Conservation (phyloP, 441 rosid species). For the Adansonia rubrostipa region DNA sequence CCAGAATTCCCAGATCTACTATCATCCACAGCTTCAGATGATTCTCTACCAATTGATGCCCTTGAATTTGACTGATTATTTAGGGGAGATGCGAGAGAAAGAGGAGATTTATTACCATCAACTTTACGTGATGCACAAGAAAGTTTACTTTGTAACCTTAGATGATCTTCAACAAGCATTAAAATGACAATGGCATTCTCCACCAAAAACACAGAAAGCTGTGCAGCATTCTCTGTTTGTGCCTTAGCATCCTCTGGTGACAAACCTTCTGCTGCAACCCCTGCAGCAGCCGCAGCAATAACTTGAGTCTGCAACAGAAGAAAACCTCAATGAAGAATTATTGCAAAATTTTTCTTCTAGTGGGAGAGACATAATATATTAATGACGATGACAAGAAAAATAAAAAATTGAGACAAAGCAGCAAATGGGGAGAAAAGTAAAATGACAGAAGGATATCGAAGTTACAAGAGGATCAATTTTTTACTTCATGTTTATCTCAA, state of each 20-base stretch:
- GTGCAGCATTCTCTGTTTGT: constrained; percentile 97
- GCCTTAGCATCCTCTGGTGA: constrained; percentile 86
- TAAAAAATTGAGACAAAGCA: neutral
- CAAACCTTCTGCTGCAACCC: constrained; percentile 99
- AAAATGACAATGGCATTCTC: constrained; percentile 99
- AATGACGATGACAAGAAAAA: constrained; percentile 17
- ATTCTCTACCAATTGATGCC: constrained; percentile 52
- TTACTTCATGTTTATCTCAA: constrained; percentile 2
- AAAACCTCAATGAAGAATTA: constrained; percentile 37
- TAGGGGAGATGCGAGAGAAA: constrained; percentile 70
- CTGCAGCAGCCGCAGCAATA: constrained; percentile 99
- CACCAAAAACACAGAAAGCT: constrained; percentile 96
- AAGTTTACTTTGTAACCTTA: constrained; percentile 95
- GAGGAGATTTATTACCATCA: constrained; percentile 79
- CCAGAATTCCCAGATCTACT: constrained; percentile 69
- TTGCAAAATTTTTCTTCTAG: constrained; percentile 24
- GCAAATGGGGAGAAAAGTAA: neutral
- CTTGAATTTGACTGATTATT: constrained; percentile 52
- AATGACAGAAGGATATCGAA: constrained; percentile 6
- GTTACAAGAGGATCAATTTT: neutral
- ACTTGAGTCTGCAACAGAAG: constrained; percentile 89
- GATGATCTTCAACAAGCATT: constrained; percentile 99
- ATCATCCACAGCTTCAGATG: constrained; percentile 65
- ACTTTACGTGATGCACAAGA: constrained; percentile 54
- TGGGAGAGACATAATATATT: neutral